These are phyloP conservation scores for Skeletonema potamos DNA, from an alignment of 108 stramenopile genomes.

Conservation along the genomic window DNA sequence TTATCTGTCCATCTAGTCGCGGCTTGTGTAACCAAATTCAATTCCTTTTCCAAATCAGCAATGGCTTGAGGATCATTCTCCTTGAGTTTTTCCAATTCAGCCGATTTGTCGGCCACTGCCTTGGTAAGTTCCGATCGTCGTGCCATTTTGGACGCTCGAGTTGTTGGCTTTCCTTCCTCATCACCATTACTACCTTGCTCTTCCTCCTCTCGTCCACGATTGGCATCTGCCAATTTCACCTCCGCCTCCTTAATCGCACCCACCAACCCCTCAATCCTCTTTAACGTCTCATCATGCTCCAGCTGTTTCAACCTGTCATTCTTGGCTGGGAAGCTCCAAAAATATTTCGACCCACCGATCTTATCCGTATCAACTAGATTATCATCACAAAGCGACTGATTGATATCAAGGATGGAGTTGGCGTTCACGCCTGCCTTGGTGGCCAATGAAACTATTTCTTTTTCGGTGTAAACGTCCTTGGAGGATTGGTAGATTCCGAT, in stretches of 20 bases:
- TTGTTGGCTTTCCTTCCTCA: conserved; percentile 4
- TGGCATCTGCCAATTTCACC: conserved; percentile 75
- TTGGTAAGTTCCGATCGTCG: conserved; percentile 52
- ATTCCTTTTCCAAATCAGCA: conserved; percentile 75
- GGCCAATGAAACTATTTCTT: conserved; percentile 79
- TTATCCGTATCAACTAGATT: conserved; percentile 88
- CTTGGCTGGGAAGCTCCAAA: conserved; percentile 91
- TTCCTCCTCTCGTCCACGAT: conserved; percentile 77
- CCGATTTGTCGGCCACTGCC: conserved; percentile 27
- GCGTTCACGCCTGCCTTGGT: conserved; percentile 82
- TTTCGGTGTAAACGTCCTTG: conserved; percentile 88
- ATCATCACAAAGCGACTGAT: conserved; percentile 82
- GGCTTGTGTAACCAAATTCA: conserved; percentile 63
- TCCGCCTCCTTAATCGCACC: conserved; percentile 54
- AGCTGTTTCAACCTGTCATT: conserved; percentile 70
- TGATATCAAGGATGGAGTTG: conserved; percentile 67
- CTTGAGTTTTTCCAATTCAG: conserved; percentile 65
- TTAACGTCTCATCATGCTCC: conserved; percentile 56
- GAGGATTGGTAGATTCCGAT: conserved; percentile 75
- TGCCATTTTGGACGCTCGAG: conserved; percentile 67
- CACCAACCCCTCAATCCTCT: conserved; percentile 52
- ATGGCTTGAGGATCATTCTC: conserved; percentile 91
- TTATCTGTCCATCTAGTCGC: conserved; percentile 96
- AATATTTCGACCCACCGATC: conserved; percentile 92
- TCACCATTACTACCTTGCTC: conserved; percentile 2